Base-by-base conservation (phyloP, 163 green algal genomes). In the Trebouxiophyceae sp. region DNA sequence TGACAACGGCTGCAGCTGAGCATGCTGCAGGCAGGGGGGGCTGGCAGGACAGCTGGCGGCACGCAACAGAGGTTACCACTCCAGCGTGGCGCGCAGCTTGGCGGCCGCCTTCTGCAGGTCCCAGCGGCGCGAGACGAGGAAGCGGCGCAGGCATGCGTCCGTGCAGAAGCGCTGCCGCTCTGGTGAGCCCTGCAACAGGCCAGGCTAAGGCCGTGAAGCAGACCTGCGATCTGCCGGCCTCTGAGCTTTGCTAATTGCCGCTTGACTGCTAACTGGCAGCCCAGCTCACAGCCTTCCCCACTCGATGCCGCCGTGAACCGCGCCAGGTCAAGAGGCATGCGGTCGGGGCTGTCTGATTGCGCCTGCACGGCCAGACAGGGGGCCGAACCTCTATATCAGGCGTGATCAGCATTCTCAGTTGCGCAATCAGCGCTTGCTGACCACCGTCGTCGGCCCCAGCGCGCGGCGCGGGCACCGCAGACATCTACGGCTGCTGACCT, bases 101-200 rank as follows among this genome's bases (percentile, higher is more conserved):
- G 84, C 87, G 5, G 69, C 34, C 1, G 86, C 85, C 45, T 86
- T 86, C 16, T 70, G n/a, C 0, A 91, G 26, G 54, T 85, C 76
- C 80, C 84, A 90, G 26, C 57, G 29, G 60, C 86, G 74, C 0
- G 87, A 85, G 5, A 79, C 67, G 24, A 93, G 55, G 66, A 91
- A 93, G 5, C 87, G 78, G 24, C 86, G 76, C 66, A 90, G 88
- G 1, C 78, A 88, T 56, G 75, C 77, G 22, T 81, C 69, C 28
- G 80, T 89, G 69, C 77, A 87, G 55, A 87, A 92, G 8, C 71
- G 32, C 32, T 61, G 60, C 28, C 87, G 71, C 12, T 30, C 20
- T 27, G 33, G 5, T 23, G 32, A 26, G 23, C 22, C 59, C 59
- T 65, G 23, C 39, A 50, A 16, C 39, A 50, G n/a, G n/a, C n/a